Percentiles rank a stretch among this genome's conserved stretches.
Evolutionary conservation across 2,329 filamentous ascomycete genomes (phyloP).

Genomic region (Fusarium caatingaense): DNA sequence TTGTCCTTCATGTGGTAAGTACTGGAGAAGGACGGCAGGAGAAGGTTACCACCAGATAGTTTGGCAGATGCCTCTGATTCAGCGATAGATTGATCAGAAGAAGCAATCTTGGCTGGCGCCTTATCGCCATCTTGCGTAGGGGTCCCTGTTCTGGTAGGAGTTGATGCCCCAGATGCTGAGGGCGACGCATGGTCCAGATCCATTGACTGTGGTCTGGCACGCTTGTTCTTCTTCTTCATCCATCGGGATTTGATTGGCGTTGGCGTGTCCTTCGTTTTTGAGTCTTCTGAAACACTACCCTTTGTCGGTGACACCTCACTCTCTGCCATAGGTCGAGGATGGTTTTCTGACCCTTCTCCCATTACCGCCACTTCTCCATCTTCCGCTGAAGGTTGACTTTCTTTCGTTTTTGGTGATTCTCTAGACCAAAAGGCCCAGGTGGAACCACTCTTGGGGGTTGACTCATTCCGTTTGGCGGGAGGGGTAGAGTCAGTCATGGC

Average conservation of each 20-base stretch:
- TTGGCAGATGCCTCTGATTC: slow-evolving; percentile 61
- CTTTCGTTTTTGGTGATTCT: slow-evolving; percentile 58
- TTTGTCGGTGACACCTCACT: slow-evolving; percentile 57
- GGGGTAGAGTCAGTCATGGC: slow-evolving; percentile 57
- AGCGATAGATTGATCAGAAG: slow-evolving; percentile 47
- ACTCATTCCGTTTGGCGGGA: slow-evolving; percentile 47
- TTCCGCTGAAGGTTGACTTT: slow-evolving; percentile 52
- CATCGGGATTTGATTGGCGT: slow-evolving; percentile 48
- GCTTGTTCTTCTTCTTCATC: slow-evolving; percentile 58
- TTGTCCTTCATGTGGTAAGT: slow-evolving; percentile 76
- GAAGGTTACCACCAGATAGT: slow-evolving; percentile 66
- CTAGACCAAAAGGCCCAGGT: slow-evolving; percentile 87
- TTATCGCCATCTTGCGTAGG: slow-evolving; percentile 35
- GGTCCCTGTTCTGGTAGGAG: slow-evolving; percentile 33
- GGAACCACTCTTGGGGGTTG: slow-evolving; percentile 65
- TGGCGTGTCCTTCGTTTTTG: slow-evolving; percentile 49
- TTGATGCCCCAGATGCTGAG: slow-evolving; percentile 42
- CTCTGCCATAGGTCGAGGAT: slow-evolving; percentile 61
- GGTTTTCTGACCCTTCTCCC: slow-evolving; percentile 66
- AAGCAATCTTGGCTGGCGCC: slow-evolving; percentile 22
- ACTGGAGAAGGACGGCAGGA: slow-evolving; percentile 75
- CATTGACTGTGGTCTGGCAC: slow-evolving; percentile 60
- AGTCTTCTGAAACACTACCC: slow-evolving; percentile 44
- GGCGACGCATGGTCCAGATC: slow-evolving; percentile 57
- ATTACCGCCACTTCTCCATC: slow-evolving; percentile 67